Conservation (phyloP, 1,284 basidiomycete genomes). For the Clitocybe nebularis region DNA sequence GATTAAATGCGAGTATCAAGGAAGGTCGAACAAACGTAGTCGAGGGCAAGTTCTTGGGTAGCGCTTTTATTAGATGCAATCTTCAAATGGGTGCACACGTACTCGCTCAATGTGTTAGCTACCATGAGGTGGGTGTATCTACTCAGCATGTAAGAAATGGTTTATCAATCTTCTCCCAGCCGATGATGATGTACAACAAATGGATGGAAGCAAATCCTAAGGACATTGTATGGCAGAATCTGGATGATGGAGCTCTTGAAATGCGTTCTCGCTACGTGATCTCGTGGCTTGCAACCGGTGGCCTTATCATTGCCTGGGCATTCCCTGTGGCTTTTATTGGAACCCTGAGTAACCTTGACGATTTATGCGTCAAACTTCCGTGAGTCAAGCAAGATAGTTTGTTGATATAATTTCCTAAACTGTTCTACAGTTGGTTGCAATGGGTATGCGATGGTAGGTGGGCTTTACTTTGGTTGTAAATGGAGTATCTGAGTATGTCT, state of each 20-base stretch:
- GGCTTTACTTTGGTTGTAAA: not conserved
- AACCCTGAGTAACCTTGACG: conserved; percentile 42
- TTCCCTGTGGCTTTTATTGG: conserved; percentile 56
- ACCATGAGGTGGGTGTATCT: conserved; percentile 43
- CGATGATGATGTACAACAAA: conserved; percentile 54
- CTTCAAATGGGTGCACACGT: conserved; percentile 77
- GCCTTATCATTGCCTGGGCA: conserved; percentile 64
- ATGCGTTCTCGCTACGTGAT: conserved; percentile 39
- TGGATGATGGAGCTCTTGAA: conserved; percentile 48
- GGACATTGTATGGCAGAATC: conserved; percentile 65
- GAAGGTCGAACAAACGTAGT: conserved; percentile 39
- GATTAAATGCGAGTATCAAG: conserved; percentile 45
- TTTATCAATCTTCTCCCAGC: conserved; percentile 24
- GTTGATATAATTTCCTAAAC: not conserved
- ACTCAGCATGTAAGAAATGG: conserved; percentile 1
- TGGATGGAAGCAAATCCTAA: conserved; percentile 67
- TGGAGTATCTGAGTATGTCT: not conserved
- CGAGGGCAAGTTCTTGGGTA: conserved; percentile 55
- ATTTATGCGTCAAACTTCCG: conserved; percentile 37
- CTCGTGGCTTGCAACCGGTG: conserved; percentile 46
- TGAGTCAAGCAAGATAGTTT: conserved; percentile 28
- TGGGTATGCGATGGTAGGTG: conserved; percentile 52
- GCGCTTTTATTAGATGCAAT: conserved; percentile 77
- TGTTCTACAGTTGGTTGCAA: conserved; percentile 43
- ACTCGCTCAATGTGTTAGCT: conserved; percentile 56